Evolutionary conservation across 1,284 basidiomycete species (phyloP), one percentile per base, ranked within the genome.

Genomic region (Tylopilus sp.): DNA sequence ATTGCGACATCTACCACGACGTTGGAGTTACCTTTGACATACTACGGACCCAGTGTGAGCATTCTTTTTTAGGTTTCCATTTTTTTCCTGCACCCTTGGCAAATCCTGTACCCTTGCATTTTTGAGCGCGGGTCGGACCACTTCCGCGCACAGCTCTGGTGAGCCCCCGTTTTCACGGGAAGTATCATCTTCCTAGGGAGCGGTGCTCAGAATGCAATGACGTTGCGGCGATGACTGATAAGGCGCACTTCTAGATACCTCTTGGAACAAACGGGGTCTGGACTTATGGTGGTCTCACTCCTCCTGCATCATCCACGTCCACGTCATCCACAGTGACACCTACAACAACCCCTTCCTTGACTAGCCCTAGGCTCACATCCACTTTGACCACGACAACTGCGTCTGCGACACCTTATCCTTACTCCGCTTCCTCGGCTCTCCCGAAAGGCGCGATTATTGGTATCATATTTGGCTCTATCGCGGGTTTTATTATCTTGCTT

Each of bases 41-140:
- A 88, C 65, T 86, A 78, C 57, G 85, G 85, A 35, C 84, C 85
- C 48, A 79, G 81, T 64, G 84, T 87, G 63, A 76, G 85, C 78
- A 2, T 35, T 37, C 31, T 4, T 48, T 33, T 38, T 21, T 21
- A 16, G 43, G 43, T 36, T 44, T 34, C 16, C 8, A n/a, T 25
- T 41, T 36, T 35, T 19, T 8, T n/a, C 30, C 25, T 31, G 4
- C 31, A 30, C 18, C 36, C 30, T n/a, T n/a, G n/a, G n/a, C 18
- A n/a, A 21, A 4, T 7, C 16, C 23, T 0, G 23, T 31, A 18
- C n/a, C 16, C 28, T 41, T 36, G 39, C 29, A 26, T 28, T 38
- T 11, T 21, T 18, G 36, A 28, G 30, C 15, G 4, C 44, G 35
- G 46, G n/a, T 40, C 34, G 16, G n/a, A 21, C 8, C 37, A 47